Evolutionary conservation across 2,329 filamentous ascomycete species (phyloP).

Genomic region (Coniochaeta sp.): DNA sequence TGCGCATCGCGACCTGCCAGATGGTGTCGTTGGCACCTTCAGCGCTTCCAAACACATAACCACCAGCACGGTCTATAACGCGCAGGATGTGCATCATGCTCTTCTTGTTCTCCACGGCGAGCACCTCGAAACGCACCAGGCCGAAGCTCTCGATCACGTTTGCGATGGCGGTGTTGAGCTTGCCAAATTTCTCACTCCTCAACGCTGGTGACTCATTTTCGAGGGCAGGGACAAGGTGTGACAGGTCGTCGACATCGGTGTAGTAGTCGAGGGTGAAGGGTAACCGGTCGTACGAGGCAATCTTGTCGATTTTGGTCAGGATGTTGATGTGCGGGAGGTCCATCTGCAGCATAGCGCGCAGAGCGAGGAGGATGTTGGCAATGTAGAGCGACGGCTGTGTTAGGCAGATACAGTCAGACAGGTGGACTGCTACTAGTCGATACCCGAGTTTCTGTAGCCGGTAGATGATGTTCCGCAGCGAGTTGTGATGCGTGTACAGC

Average conservation of each 20-base stretch:
- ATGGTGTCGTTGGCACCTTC: slow-evolving; percentile 92
- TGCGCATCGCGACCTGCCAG: slow-evolving; percentile 94
- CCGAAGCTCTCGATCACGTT: slow-evolving; percentile 84
- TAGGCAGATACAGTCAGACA: slow-evolving; percentile 89
- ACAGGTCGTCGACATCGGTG: slow-evolving; percentile 91
- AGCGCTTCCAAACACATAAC: slow-evolving; percentile 84
- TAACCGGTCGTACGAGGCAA: slow-evolving; percentile 74
- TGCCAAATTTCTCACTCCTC: slow-evolving; percentile 68
- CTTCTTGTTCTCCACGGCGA: slow-evolving; percentile 93
- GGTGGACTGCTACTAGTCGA: slow-evolving; percentile 83
- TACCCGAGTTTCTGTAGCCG: slow-evolving; percentile 86
- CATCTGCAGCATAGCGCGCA: slow-evolving; percentile 97
- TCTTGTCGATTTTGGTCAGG: slow-evolving; percentile 94
- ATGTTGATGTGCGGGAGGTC: slow-evolving; percentile 95
- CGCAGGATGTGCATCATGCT: slow-evolving; percentile 90
- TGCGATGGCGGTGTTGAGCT: slow-evolving; percentile 79
- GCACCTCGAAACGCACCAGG: slow-evolving; percentile 83
- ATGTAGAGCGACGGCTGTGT: slow-evolving; percentile 93
- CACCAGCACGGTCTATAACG: slow-evolving; percentile 84
- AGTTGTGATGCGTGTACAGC: slow-evolving; percentile 91
- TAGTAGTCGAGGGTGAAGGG: slow-evolving; percentile 97
- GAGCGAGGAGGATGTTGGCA: slow-evolving; percentile 83
- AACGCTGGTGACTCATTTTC: slow-evolving; percentile 68
- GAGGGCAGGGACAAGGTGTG: slow-evolving; percentile 73
- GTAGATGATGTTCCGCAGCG: slow-evolving; percentile 85